A percentile compares a stretch with the other conserved stretches of the same genome.
Conservation (phyloP, 495 filamentous ascomycete genomes). For the Aspergillus indologenus region DNA sequence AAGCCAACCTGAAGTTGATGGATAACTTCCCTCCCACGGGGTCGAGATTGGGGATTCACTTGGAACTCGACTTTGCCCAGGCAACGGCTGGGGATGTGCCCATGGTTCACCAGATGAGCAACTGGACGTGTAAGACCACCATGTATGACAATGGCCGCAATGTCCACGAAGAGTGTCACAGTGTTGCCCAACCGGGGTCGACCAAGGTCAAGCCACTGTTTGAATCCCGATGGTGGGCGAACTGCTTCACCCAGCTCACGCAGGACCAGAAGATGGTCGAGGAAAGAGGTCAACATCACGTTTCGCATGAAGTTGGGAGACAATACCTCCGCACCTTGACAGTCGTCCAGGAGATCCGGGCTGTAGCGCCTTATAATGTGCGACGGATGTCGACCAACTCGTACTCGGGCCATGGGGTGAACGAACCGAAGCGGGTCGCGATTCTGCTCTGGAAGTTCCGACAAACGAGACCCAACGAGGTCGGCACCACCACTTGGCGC, state of each 20-base stretch:
- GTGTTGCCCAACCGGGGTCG: constrained; percentile 34
- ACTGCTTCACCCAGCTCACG: constrained; percentile 42
- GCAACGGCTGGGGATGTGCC: constrained; percentile 35
- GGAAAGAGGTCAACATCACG: constrained; percentile 33
- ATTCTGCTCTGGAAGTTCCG: constrained; percentile 55
- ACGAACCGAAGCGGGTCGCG: constrained; percentile 45
- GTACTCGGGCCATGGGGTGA: constrained; percentile 26
- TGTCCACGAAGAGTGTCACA: constrained; percentile 32
- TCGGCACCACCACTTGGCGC: constrained; percentile 53
- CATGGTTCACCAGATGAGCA: constrained; percentile 41
- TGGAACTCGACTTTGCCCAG: constrained; percentile 43
- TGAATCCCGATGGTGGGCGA: constrained; percentile 50
- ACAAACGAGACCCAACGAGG: constrained; percentile 40
- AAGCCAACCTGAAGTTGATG: constrained; percentile 48
- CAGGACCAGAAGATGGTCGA: constrained; percentile 39
- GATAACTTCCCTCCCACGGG: constrained; percentile 40
- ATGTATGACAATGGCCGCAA: constrained; percentile 44
- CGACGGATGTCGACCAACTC: constrained; percentile 32
- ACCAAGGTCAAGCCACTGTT: constrained; percentile 47
- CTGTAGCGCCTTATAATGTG: constrained; percentile 27
- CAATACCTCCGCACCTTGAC: constrained; percentile 43
- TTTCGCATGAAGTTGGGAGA: constrained; percentile 37
- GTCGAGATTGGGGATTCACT: constrained; percentile 42
- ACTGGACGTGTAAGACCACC: constrained; percentile 47
- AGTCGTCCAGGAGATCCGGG: constrained; percentile 50